Evolutionary conservation across 306 rosid species (phyloP), one percentile per base, ranked within the genome.

Genomic region (Vicia villosa): DNA sequence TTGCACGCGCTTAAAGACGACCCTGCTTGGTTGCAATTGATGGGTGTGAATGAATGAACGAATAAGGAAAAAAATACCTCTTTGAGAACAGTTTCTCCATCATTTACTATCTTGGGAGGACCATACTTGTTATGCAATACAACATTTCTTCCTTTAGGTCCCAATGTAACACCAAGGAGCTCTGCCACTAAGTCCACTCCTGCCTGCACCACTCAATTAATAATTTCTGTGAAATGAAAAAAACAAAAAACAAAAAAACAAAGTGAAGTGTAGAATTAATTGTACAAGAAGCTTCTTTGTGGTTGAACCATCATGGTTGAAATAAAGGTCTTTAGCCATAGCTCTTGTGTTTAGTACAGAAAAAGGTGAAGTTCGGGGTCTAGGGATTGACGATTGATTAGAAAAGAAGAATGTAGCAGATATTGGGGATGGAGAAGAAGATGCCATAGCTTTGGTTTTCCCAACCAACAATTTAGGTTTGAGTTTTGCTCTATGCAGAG

Each of bases 61-160:
- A 24, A 24, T 2, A 24, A 24, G n/a, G 46, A 41, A 15, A 56
- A 5, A 62, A 9, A 21, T n/a, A 90, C 98, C 96, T 90, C 79
- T 74, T 93, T 88, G 70, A 90, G 97, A 59, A 93, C 92, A 68
- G 98, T 90, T 77, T 90, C 98, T 32, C 98, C 94, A 36, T 90
- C 98, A 77, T 93, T 90, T 11, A 93, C 97, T 4, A 93, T 93
- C 86, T 84, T 93, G 24, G 98, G 98, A 24, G 96, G 97, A 2
- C 97, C 98, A 80, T 88, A 93, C 81, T 86, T 93, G 62, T 84
- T 90, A 28, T 83, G 88, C 68, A 93, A 85, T 77, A 93, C 94
- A 30, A 90, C 97, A 83, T 93, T 93, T 75, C 97, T 93, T 12
- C 98, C 97, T 72, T 88, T 90, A 50, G 96, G 97, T 21, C 97